Evolutionary conservation across 768 basidiomycete genomes (phyloP), one percentile per base, ranked within the genome.

Genomic region (Agaricus blazei): DNA sequence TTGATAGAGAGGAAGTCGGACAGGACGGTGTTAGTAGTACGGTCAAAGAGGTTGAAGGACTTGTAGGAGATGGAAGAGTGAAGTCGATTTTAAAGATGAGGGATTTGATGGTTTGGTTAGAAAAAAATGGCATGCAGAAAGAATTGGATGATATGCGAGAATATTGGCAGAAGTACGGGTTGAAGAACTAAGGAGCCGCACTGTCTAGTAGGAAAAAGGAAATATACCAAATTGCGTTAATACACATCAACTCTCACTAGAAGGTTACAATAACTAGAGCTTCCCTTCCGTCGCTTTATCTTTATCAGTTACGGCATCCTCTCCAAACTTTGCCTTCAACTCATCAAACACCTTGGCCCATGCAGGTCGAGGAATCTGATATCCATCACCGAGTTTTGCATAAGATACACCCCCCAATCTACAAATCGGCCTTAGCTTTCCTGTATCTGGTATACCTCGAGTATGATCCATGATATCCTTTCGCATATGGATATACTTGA

Each of bases 1-100:
- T 99, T 4, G 93, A 98, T 66, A 76, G 93, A 9, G 84, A 95
- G 67, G 93, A 96, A 71, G 79, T 88, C 3, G 91, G 90, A 0
- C 78, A 83, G 65, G 84, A 87, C 59, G 81, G 82, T 0, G 69
- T 67, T 5, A 78, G 75, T 63, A 89, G 85, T 59, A 91, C 93
- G 0, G 88, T 95, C 5, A 80, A 84, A 63, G 93, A 98, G 66
- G 77, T 98, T 8, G 89, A 93, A 65, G 68, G 68, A 15, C 74
- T 90, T 46, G 73, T 93, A 24, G 90, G 92, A 19, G 74, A 76
- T 43, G 88, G 84, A 7, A 74, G 78, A 14, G 88, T 98, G 26
- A 75, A 81, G 49, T 84, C 90, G 3, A 91, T 98, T 59, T 73
- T 97, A 58, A 85, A 80, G 66, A 88, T 98, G 85, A 71, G 80